phyloP scores from a whole-genome alignment of 2,329 filamentous ascomycete genomes.

The Aspergillus versicolor region DNA sequence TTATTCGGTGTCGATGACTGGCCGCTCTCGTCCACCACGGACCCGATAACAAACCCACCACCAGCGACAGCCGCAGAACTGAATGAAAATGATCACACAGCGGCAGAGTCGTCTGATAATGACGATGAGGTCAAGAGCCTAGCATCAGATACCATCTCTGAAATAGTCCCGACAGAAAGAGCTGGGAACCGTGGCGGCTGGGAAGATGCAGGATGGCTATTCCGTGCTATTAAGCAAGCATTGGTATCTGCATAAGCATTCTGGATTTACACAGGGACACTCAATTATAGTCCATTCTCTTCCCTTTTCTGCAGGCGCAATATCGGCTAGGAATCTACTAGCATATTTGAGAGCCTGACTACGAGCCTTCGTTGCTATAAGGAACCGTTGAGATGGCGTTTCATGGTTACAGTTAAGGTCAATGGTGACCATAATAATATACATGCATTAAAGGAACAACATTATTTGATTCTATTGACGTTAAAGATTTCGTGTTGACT shows the following conservation, averaged over 20 bases:
- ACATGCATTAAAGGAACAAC: background rate
- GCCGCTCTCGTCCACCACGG: slow-evolving; percentile 19
- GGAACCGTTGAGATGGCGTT: too few relatives aligned
- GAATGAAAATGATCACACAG: slow-evolving; percentile 4
- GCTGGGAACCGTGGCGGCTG: slow-evolving; percentile 49
- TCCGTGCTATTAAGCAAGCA: slow-evolving; percentile 51
- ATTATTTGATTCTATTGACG: background rate
- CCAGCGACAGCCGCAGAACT: background rate
- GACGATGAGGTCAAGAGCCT: background rate
- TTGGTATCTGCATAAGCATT: slow-evolving; percentile 19
- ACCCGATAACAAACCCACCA: background rate
- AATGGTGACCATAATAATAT: background rate
- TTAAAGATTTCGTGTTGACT: background rate
- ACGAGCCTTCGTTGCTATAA: too few relatives aligned
- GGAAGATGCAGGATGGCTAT: slow-evolving; percentile 59
- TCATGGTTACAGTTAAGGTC: too few relatives aligned
- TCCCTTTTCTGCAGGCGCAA: too few relatives aligned
- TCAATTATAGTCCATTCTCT: too few relatives aligned
- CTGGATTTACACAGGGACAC: background rate
- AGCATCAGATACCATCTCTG: slow-evolving; percentile 24
- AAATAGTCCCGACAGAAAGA: slow-evolving; percentile 32
- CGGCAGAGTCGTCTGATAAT: slow-evolving; percentile 15
- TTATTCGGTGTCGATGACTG: slow-evolving; percentile 54
- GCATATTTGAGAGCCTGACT: too few relatives aligned
- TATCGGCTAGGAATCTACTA: too few relatives aligned